phyloP scores from a whole-genome alignment of 352 stramenopile genomes.

The Pythium biforme region DNA sequence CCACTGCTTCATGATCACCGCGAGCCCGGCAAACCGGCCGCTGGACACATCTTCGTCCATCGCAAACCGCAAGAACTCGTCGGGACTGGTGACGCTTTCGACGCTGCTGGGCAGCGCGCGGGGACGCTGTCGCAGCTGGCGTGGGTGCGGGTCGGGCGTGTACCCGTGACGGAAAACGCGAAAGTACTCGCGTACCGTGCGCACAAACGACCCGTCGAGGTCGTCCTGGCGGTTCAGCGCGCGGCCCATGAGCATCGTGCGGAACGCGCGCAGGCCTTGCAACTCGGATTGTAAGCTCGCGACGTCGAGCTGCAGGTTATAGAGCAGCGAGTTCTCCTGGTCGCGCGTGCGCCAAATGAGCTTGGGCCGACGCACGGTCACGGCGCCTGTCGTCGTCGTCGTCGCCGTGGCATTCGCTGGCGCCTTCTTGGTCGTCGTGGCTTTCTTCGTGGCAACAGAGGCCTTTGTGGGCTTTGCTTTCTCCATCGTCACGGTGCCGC shows the following conservation, averaged over 20 bases:
- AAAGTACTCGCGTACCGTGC: conserved; percentile 55
- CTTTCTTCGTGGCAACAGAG: background rate
- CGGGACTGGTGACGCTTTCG: background rate
- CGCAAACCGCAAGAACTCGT: conserved; percentile 44
- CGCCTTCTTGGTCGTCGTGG: background rate
- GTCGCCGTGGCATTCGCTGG: background rate
- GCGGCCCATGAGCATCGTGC: conserved; percentile 30
- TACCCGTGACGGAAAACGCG: conserved; percentile 58
- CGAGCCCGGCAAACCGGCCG: conserved; percentile 38
- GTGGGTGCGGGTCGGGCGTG: conserved; percentile 11
- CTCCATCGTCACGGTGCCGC: background rate
- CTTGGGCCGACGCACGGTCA: conserved; percentile 26
- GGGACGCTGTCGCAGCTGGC: background rate
- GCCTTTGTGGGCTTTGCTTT: too few relatives aligned
- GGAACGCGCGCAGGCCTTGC: conserved; percentile 34
- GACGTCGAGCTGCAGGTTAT: conserved; percentile 60
- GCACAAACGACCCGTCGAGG: conserved; percentile 44
- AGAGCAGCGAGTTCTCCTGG: conserved; percentile 50
- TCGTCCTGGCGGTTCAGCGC: conserved; percentile 43
- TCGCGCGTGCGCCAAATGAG: conserved; percentile 59
- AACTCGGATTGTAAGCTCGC: conserved; percentile 46
- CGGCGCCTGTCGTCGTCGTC: background rate
- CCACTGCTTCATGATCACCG: conserved; percentile 54
- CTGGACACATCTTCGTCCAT: conserved; percentile 53
- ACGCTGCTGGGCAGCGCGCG: background rate